Evolutionary conservation across 768 basidiomycete genomes (phyloP).

Genomic region (Paxillus ammoniavirescens): DNA sequence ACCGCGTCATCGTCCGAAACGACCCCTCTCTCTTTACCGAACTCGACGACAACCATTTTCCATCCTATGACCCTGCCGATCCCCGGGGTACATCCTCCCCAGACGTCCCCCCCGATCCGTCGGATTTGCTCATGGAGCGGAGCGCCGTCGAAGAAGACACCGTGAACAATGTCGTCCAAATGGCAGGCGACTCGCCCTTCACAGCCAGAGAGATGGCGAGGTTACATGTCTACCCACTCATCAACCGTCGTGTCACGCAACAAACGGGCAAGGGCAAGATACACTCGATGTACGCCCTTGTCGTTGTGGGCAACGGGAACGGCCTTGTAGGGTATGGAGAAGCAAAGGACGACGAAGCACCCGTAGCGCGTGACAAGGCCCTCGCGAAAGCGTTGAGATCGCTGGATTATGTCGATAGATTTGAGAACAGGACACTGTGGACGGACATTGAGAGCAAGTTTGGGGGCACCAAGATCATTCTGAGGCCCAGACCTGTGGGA

Average conservation of each 20-base stretch:
- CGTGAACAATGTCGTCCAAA: constrained; percentile 13
- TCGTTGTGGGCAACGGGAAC: constrained; percentile 79
- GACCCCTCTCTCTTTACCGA: constrained; percentile 64
- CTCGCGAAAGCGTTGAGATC: constrained; percentile 70
- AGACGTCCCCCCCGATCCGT: background rate
- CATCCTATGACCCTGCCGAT: constrained; percentile 20
- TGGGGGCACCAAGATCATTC: constrained; percentile 74
- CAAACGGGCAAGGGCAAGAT: constrained; percentile 96
- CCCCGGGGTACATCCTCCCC: too few relatives aligned
- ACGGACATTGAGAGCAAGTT: constrained; percentile 85
- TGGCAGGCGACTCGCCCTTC: constrained; percentile 17
- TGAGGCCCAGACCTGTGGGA: constrained; percentile 83
- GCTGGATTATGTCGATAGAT: constrained; percentile 93
- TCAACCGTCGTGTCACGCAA: constrained; percentile 64
- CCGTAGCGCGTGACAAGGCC: constrained; percentile 57
- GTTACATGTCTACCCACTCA: constrained; percentile 40
- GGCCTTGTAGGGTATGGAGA: constrained; percentile 83
- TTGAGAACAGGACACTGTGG: constrained; percentile 94
- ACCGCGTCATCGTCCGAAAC: constrained; percentile 67
- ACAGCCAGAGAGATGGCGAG: constrained; percentile 23
- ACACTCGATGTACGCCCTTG: constrained; percentile 55
- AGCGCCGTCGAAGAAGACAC: constrained; percentile 19
- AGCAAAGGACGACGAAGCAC: constrained; percentile 64
- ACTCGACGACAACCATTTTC: constrained; percentile 10
- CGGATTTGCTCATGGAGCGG: background rate